Evolutionary conservation across 2,329 filamentous ascomycete genomes (phyloP), one percentile per base, ranked within the genome.

Genomic region (Scytalidium lignicola): DNA sequence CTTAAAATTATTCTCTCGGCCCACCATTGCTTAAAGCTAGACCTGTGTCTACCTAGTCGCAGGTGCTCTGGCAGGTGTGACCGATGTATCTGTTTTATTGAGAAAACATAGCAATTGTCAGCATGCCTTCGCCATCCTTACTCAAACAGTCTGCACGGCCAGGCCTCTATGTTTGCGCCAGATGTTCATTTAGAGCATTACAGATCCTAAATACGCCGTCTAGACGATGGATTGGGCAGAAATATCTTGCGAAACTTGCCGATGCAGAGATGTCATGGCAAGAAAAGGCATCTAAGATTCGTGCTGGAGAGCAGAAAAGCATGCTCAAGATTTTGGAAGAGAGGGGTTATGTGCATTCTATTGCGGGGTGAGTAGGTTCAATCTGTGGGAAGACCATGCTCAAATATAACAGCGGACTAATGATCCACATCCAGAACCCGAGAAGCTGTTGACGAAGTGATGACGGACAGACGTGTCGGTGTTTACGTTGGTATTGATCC

Each of bases 401-500:
- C n/a, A n/a, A n/a, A n/a, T n/a, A n/a, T n/a, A 37, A 26, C 18
- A 40, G 22, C 45, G 54, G 37, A 50, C 43, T 48, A 32, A n/a
- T 50, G n/a, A 15, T 37, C 15, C 10, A 37, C 15, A 17, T 4
- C 15, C 40, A 65, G 48, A 23, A 42, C 44, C 21, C 70, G 76
- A 49, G 67, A 76, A 40, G 71, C 73, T 41, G 76, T 92, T 59
- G 76, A 82, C 46, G 74, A 78, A 55, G 71, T 88, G 19, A 78
- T 93, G 70, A 78, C 75, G 4, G 65, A 71, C 21, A 84, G 83
- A 62, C 75, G 84, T 53, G 80, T 90, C 57, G 85, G 84, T 53
- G 83, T 79, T 51, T 95, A 95, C 61, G 85, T 88, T 47, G 89
- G 89, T 57, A 80, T 93, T 60, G 89, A 95, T 62, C 88, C 89